Base-by-base conservation (phyloP, 139 green algal species). In the Mesotaenium endlicherianum region DNA sequence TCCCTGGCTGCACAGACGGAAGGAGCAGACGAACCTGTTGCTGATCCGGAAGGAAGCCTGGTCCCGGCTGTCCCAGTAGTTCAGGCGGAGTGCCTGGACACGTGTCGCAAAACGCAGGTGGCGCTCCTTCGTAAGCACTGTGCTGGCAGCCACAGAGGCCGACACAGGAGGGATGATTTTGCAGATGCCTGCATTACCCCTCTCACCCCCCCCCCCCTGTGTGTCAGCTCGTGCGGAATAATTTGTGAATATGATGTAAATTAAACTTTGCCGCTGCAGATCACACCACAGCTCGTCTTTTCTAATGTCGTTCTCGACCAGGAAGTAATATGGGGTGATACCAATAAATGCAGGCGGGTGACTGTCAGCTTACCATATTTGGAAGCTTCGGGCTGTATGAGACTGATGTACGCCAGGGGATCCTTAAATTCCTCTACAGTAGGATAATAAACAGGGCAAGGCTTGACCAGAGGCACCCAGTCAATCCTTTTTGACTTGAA, bases 371-470 rank as follows among this genome's bases (percentile, higher is more conserved):
- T 4, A 39, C 78, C 78, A 16, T 55, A 80, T 36, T 38, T 30
- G 20, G 17, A 16, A 14, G 38, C 76, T 17, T 84, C 38, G 14
- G 47, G 39, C 2, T 44, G 44, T 17, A 90, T 86, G 30, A 16
- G 47, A 0, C 34, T 50, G 5, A 91, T 84, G 77, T 86, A 91
- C 30, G 60, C 74, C 34, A 91, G 72, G 16, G 87, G 85, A 36
- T 91, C 79, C 14, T 36, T 11, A 41, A 91, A 91, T 39, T 91
- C 82, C 59, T 91, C 87, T 60, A 49, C 71, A 0, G 90, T 93
- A 2, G 94, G 94, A n/a, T 68, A 40, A 80, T 93, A 97, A 2
- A 90, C 71, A 0, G 91, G 94, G 41, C 79, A 85, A 4, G 71
- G 8, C 60, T 72, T 6, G 6, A 72, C 8, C 11, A 5, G 36